Conservation (phyloP, 108 stramenopile species). For the Skeletonema tropicum region DNA sequence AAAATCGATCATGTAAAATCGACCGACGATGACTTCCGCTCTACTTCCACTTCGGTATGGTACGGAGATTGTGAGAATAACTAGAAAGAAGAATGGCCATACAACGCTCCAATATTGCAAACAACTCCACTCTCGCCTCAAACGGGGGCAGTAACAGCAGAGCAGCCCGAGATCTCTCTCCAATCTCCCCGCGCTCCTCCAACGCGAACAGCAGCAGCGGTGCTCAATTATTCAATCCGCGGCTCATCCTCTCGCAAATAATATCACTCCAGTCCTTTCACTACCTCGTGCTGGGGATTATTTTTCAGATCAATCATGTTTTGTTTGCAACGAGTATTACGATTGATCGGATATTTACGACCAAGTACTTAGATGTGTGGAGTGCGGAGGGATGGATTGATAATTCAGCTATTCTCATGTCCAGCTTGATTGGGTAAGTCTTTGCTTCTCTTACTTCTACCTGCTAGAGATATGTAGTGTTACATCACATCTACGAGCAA, state of each 20-base stretch:
- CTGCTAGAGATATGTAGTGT: too few species aligned
- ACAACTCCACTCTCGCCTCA: neutral
- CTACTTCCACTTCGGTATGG: too few species aligned
- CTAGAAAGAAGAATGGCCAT: constrained; percentile 18
- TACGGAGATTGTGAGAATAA: neutral
- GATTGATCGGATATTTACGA: constrained; percentile 81
- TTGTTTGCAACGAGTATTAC: constrained; percentile 68
- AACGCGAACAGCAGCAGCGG: neutral
- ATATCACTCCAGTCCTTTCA: constrained; percentile 81
- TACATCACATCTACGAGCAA: neutral
- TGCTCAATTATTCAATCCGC: constrained; percentile 51
- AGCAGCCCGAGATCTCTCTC: neutral
- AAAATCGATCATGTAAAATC: too few species aligned
- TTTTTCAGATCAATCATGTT: constrained; percentile 74
- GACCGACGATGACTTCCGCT: too few species aligned
- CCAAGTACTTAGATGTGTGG: constrained; percentile 71
- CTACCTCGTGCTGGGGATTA: constrained; percentile 68
- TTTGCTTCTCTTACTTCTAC: too few species aligned
- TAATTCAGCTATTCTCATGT: constrained; percentile 62
- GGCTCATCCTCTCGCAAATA: constrained; percentile 68
- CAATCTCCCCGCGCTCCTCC: neutral
- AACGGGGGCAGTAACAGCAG: neutral
- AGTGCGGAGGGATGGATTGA: constrained; percentile 70
- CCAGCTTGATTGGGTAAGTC: constrained; percentile 55
- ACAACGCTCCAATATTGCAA: constrained; percentile 35